phyloP scores from a whole-genome alignment of 1,284 basidiomycete species.

The Sanguinoderma infundibulare region DNA sequence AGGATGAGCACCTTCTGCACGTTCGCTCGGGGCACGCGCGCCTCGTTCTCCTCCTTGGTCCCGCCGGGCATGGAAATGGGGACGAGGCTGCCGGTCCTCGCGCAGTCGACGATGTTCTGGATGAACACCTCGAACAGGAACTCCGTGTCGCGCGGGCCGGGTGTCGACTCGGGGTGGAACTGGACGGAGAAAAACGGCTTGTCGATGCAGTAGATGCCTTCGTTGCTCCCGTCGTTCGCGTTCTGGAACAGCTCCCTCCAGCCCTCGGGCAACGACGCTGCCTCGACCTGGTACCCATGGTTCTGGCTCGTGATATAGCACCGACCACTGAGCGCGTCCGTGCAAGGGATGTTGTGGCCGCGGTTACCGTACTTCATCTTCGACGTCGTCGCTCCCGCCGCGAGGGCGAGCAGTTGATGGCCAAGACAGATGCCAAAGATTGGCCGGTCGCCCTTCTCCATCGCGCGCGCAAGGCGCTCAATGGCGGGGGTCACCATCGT shows the following conservation, averaged over 20 bases:
- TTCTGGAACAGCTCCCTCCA: constrained; percentile 98
- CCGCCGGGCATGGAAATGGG: constrained; percentile 92
- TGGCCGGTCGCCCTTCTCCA: constrained; percentile 79
- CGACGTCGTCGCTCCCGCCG: constrained; percentile 91
- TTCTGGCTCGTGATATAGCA: constrained; percentile 99
- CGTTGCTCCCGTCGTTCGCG: constrained; percentile 97
- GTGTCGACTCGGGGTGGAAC: constrained; percentile 98
- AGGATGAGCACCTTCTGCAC: constrained; percentile 96
- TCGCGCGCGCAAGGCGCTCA: constrained; percentile 69
- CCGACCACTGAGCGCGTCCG: constrained; percentile 89
- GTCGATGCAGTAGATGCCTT: constrained; percentile 93
- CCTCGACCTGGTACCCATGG: constrained; percentile 97
- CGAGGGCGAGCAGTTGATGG: constrained; percentile 95
- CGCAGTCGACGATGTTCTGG: constrained; percentile 82
- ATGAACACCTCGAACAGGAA: constrained; percentile 99
- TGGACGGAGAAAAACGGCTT: constrained; percentile 99
- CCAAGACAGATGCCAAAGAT: constrained; percentile 99
- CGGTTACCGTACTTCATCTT: constrained; percentile 99
- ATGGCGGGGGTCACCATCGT: constrained; percentile 84
- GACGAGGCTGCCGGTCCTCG: constrained; percentile 65
- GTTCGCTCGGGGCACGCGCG: constrained; percentile 73
- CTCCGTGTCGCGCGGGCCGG: constrained; percentile 98
- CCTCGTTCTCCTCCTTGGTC: constrained; percentile 82
- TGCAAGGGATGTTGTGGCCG: constrained; percentile 99
- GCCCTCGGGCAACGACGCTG: constrained; percentile 75